These are phyloP conservation scores for Yarrowia hollandica DNA, from an alignment of 805 yeast species.

Conservation along the genomic window DNA sequence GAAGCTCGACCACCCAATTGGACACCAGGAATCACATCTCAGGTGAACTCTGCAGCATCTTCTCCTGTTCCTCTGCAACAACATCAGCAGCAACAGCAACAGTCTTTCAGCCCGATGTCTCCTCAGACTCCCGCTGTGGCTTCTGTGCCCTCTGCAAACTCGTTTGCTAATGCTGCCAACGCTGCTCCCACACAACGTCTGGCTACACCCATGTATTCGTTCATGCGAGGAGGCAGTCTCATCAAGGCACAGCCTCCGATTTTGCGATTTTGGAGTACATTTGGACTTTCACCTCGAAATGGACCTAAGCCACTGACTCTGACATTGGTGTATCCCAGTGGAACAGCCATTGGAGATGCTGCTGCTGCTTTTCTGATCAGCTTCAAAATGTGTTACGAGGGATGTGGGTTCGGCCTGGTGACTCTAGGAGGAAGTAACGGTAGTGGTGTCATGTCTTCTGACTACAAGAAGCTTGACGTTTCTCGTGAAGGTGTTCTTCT, in stretches of 20 bases:
- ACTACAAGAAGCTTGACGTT: constrained; percentile 1
- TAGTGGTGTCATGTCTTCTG: not conserved
- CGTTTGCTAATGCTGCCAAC: constrained; percentile 5
- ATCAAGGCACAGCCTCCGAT: constrained; percentile 44
- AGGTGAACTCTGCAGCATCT: constrained; percentile 8
- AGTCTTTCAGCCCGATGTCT: constrained; percentile 2
- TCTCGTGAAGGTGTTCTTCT: not conserved
- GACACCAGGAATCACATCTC: constrained; percentile 20
- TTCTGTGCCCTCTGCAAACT: constrained; percentile 1
- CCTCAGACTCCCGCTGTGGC: not conserved
- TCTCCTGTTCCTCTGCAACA: constrained; percentile 1
- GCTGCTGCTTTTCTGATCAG: constrained; percentile 35
- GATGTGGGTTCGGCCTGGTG: constrained; percentile 41
- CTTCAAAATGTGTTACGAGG: constrained; percentile 41
- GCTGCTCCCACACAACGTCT: constrained; percentile 15
- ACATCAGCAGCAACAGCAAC: not conserved
- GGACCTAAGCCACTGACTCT: constrained; percentile 39
- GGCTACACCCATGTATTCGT: constrained; percentile 39
- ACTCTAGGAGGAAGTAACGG: constrained; percentile 29
- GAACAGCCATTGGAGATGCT: constrained; percentile 35
- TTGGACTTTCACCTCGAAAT: constrained; percentile 42
- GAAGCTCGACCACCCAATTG: constrained; percentile 8
- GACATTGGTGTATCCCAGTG: constrained; percentile 38
- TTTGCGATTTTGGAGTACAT: constrained; percentile 44
- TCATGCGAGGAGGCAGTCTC: constrained; percentile 36